Conservation (phyloP, 2,329 filamentous ascomycete genomes). For the Aureobasidium sp. region DNA sequence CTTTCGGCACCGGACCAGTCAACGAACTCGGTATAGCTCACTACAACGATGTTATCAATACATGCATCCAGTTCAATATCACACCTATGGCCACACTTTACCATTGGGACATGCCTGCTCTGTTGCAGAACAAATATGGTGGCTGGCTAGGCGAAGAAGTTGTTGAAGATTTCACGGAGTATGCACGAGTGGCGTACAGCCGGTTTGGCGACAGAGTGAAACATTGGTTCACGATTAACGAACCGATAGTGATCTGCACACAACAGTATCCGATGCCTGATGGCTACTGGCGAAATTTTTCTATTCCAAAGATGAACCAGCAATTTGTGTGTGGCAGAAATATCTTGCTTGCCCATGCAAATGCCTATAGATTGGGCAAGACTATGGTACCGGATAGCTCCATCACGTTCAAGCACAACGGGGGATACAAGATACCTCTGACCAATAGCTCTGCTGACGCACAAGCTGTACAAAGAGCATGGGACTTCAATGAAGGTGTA, state of each 20-base stretch:
- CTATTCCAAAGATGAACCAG: conserved; percentile 16
- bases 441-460: conserved; percentile 26
- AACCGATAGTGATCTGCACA: conserved; percentile 22
- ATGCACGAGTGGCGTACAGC: conserved; percentile 31
- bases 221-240: conserved; percentile 35
- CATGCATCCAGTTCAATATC: conserved; percentile 32
- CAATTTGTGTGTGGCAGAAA: conserved; percentile 29
- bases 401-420: conserved; percentile 32
- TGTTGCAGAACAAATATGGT: conserved; percentile 27
- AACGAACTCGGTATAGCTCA: conserved; percentile 39
- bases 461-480: conserved; percentile 22
- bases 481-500: conserved; percentile 22
- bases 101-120: conserved; percentile 37
- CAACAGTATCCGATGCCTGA: conserved; percentile 9
- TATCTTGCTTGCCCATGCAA: conserved; percentile 28
- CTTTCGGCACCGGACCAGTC: conserved; percentile 38
- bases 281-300: conserved; percentile 18
- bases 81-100: conserved; percentile 37
- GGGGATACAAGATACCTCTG: conserved; percentile 27
- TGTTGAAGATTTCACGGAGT: conserved; percentile 32
- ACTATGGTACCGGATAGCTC: conserved; percentile 27
- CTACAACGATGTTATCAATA: conserved; percentile 39
- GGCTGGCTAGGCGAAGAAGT: conserved; percentile 30
- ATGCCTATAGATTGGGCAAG: conserved; percentile 32
- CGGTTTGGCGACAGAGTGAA: conserved; percentile 31